A percentile compares a stretch with the other conserved stretches of the same genome.
Conservation (phyloP, 306 rosid genomes). For the Calophaca sinica region DNA sequence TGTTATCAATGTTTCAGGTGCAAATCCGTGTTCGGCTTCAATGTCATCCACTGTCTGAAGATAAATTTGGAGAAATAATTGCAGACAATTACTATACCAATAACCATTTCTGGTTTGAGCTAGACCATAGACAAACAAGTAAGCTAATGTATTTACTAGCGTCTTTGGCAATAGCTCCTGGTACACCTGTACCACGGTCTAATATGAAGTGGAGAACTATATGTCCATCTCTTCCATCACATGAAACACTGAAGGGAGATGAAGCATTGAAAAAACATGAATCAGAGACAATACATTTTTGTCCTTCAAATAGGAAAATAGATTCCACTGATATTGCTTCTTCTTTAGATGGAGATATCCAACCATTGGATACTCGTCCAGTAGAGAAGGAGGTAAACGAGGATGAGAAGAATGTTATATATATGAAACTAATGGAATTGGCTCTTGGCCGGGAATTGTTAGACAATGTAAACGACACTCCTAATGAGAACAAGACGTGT, state of each 20-base stretch:
- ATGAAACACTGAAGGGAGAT: constrained; percentile 40
- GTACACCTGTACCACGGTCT: constrained; percentile 34
- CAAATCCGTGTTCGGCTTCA: constrained; percentile 59
- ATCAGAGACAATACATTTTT: constrained; percentile 34
- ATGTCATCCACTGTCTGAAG: constrained; percentile 73
- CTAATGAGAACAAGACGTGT: neutral
- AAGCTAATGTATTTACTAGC: constrained; percentile 58
- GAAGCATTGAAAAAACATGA: constrained; percentile 40
- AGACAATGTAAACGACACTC: neutral
- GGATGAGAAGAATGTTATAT: constrained; percentile 53
- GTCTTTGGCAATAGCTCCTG: constrained; percentile 55
- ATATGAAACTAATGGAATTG: constrained; percentile 62
- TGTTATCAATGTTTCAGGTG: constrained; percentile 56
- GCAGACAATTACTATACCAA: constrained; percentile 62
- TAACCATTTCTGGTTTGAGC: constrained; percentile 81
- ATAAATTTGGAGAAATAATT: constrained; percentile 64
- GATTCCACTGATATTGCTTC: constrained; percentile 44
- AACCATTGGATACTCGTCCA: constrained; percentile 39
- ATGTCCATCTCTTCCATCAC: constrained; percentile 45
- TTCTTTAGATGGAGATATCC: constrained; percentile 50
- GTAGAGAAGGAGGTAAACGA: constrained; percentile 46
- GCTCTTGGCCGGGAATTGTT: constrained; percentile 39
- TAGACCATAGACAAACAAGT: constrained; percentile 73
- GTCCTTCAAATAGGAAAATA: constrained; percentile 34
- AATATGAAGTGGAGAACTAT: constrained; percentile 44